Evolutionary conservation across 140 eudicot species (phyloP).

Genomic region (Cichorium intybus): DNA sequence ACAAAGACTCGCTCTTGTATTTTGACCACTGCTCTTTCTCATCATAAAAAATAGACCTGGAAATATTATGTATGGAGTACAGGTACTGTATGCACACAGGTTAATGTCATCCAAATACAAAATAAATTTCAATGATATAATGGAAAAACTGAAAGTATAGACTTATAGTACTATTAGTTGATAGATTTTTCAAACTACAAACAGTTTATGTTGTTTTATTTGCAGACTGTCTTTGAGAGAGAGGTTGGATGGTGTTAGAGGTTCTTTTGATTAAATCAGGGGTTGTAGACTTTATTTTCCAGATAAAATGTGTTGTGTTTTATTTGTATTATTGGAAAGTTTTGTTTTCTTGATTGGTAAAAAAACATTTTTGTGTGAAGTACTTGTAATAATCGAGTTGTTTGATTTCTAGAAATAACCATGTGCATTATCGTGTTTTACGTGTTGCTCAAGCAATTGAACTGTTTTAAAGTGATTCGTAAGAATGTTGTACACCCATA

Average conservation of each 20-base stretch:
- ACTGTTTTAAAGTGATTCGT: not conserved
- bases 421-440: not conserved
- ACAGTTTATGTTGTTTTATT: slow-evolving; percentile 4
- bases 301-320: not conserved
- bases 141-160: not conserved
- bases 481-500: not conserved
- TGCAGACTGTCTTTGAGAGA: slow-evolving; percentile 74
- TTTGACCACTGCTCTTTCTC: too few relatives aligned
- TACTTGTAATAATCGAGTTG: not conserved
- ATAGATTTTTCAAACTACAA: too few relatives aligned
- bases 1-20: not conserved
- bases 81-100: slow-evolving; percentile 94
- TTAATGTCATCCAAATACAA: slow-evolving; percentile 17
- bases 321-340: not conserved
- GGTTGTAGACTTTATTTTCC: not conserved
- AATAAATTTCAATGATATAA: not conserved
- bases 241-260: slow-evolving; percentile 69
- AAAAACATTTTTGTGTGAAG: not conserved
- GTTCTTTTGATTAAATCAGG: slow-evolving; percentile 41
- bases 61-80: slow-evolving; percentile 73
- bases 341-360: not conserved
- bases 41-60: not conserved
- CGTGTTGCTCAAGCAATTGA: not conserved
- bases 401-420: not conserved
- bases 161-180: too few relatives aligned